Percentiles rank a stretch among this genome's conserved stretches.
Conservation (phyloP, 192 early-diverging fungal species). For the Entophlyctis luteolus region DNA sequence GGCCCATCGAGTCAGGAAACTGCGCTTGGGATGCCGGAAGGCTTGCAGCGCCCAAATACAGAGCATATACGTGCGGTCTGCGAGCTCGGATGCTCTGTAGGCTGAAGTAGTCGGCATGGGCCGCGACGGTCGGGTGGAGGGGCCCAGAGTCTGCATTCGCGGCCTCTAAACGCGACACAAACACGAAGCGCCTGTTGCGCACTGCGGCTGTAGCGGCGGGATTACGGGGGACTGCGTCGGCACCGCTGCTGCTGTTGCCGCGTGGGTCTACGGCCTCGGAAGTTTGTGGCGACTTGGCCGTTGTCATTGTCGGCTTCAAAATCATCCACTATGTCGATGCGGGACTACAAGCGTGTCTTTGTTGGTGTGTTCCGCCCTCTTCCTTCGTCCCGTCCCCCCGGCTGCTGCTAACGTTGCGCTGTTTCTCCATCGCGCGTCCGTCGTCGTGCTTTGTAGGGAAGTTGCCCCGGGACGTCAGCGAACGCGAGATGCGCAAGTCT, state of each 20-base stretch:
- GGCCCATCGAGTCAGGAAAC: background rate
- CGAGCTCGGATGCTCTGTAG: background rate
- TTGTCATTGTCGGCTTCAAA: background rate
- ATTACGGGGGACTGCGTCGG: background rate
- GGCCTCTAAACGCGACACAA: background rate
- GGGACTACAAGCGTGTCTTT: constrained; percentile 10
- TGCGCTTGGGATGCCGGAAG: background rate
- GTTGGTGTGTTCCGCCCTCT: constrained; percentile 3
- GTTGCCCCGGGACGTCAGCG: constrained; percentile 77
- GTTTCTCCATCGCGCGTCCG: background rate
- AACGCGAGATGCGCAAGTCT: constrained; percentile 78
- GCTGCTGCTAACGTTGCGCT: background rate
- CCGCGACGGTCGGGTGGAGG: background rate
- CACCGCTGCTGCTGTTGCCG: background rate
- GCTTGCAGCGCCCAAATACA: constrained; percentile 8
- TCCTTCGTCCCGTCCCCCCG: background rate
- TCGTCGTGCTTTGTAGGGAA: constrained; percentile 50
- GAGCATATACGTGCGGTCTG: background rate
- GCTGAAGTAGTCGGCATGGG: constrained; percentile 10
- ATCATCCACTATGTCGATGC: background rate
- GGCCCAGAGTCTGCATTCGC: background rate
- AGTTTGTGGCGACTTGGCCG: background rate
- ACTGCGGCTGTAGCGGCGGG: background rate
- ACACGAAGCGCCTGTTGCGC: constrained; percentile 3
- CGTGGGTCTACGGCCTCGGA: background rate